These are phyloP conservation scores for Phytopythium montanum DNA, from an alignment of 352 stramenopile species.

Conservation along the genomic window DNA sequence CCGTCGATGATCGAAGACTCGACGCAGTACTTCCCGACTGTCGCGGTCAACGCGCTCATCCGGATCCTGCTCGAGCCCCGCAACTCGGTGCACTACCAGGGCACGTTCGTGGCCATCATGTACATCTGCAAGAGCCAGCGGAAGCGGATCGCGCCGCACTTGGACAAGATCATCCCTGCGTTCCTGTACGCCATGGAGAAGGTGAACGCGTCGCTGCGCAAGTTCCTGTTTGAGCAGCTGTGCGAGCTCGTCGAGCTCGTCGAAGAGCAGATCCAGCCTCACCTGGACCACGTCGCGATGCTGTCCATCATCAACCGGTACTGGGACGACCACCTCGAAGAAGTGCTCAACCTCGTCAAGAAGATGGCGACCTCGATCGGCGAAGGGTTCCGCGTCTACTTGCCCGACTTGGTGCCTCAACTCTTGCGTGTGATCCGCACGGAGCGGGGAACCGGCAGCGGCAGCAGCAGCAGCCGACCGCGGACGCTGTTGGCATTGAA, in stretches of 20 bases:
- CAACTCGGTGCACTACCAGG: conserved; percentile 95
- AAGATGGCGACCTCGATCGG: conserved; percentile 83
- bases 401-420: conserved; percentile 85
- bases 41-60: conserved; percentile 96
- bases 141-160: conserved; percentile 92
- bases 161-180: conserved; percentile 97
- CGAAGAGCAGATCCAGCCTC: conserved; percentile 94
- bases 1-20: conserved; percentile 84
- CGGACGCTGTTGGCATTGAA: conserved; percentile 79
- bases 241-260: conserved; percentile 96
- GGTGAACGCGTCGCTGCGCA: conserved; percentile 83
- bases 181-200: conserved; percentile 94
- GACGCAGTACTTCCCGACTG: conserved; percentile 96
- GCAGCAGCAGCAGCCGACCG: conserved; percentile 52
- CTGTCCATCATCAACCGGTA: conserved; percentile 81
- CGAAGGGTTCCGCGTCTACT: conserved; percentile 87
- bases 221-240: conserved; percentile 96
- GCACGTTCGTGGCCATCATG: conserved; percentile 98
- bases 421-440: conserved; percentile 85
- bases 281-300: conserved; percentile 81
- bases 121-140: conserved; percentile 98
- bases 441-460: conserved; percentile 29
- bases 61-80: conserved; percentile 96
- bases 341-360: conserved; percentile 97
- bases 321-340: conserved; percentile 92